Evolutionary conservation across 1,284 basidiomycete genomes (phyloP).

Genomic region (Lignosus rhinocerotis): DNA sequence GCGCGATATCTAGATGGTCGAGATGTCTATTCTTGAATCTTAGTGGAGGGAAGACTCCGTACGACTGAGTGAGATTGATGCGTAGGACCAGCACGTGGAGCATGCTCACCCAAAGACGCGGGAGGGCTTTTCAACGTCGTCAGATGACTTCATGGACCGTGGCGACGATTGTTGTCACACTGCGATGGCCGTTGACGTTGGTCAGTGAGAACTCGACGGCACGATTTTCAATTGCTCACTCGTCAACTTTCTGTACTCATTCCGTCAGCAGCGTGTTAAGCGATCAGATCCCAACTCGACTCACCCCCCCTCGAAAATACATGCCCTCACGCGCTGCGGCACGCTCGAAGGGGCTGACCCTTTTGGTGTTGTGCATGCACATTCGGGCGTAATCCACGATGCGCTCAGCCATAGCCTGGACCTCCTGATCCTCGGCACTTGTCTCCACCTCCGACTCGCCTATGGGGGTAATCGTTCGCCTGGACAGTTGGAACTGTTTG

Average conservation of each 20-base stretch:
- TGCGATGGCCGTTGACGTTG: slow-evolving; percentile 26
- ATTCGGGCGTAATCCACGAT: slow-evolving; percentile 68
- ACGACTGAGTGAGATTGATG: background rate
- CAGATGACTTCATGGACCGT: slow-evolving; percentile 47
- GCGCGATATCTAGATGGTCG: slow-evolving; percentile 13
- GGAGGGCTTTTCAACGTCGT: background rate
- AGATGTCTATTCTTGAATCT: background rate
- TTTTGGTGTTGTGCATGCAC: slow-evolving; percentile 65
- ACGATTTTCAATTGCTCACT: slow-evolving; percentile 43
- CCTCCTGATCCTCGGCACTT: slow-evolving; percentile 52
- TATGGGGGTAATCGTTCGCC: slow-evolving; percentile 10
- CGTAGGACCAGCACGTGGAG: background rate
- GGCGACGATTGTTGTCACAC: slow-evolving; percentile 62
- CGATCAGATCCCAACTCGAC: slow-evolving; percentile 34
- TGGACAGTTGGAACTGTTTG: slow-evolving; percentile 38
- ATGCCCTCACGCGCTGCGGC: slow-evolving; percentile 60
- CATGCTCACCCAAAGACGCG: background rate
- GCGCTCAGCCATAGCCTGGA: slow-evolving; percentile 69
- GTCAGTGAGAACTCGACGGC: background rate
- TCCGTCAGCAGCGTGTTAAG: background rate
- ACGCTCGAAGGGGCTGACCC: slow-evolving; percentile 74
- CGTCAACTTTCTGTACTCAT: slow-evolving; percentile 56
- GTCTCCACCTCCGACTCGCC: slow-evolving; percentile 12
- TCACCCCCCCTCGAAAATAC: slow-evolving; percentile 69
- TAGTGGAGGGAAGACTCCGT: background rate